These are phyloP conservation scores for Pichia manshurica DNA, from an alignment of 805 yeast species.

Conservation along the genomic window DNA sequence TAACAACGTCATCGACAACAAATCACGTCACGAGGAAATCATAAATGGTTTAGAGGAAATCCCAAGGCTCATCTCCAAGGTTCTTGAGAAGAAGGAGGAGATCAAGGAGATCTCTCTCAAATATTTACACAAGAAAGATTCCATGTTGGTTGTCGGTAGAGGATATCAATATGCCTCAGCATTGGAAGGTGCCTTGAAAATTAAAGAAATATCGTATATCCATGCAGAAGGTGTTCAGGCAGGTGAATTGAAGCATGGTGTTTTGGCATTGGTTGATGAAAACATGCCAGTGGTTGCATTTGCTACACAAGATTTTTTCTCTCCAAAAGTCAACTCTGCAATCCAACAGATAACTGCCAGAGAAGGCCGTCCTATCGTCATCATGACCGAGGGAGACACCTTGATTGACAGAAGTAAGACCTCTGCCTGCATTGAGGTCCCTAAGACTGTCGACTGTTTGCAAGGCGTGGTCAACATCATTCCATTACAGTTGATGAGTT, in stretches of 20 bases:
- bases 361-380: conserved; percentile 92
- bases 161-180: conserved; percentile 98
- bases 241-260: conserved; percentile 98
- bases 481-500: conserved; percentile 92
- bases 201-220: conserved; percentile 97
- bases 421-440: conserved; percentile 78
- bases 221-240: conserved; percentile 99
- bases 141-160: conserved; percentile 87
- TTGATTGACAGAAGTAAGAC: conserved; percentile 51
- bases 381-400: conserved; percentile 78
- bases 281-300: conserved; percentile 89
- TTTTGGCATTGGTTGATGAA: conserved; percentile 92
- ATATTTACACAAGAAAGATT: conserved; percentile 73
- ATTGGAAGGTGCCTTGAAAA: conserved; percentile 95
- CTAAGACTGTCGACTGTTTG: conserved; percentile 92
- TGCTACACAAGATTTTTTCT: conserved; percentile 93
- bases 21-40: conserved; percentile 74
- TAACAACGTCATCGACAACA: conserved; percentile 77
- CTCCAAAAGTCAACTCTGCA: conserved; percentile 93
- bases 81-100: conserved; percentile 63
- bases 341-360: conserved; percentile 96
- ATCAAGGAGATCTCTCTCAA: conserved; percentile 72
- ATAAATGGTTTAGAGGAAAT: conserved; percentile 78
- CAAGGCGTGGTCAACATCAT: conserved; percentile 94
- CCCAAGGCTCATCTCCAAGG: conserved; percentile 79